phyloP scores from a whole-genome alignment of 1,139 yeast species.

The Arxiozyma slooffiae region DNA sequence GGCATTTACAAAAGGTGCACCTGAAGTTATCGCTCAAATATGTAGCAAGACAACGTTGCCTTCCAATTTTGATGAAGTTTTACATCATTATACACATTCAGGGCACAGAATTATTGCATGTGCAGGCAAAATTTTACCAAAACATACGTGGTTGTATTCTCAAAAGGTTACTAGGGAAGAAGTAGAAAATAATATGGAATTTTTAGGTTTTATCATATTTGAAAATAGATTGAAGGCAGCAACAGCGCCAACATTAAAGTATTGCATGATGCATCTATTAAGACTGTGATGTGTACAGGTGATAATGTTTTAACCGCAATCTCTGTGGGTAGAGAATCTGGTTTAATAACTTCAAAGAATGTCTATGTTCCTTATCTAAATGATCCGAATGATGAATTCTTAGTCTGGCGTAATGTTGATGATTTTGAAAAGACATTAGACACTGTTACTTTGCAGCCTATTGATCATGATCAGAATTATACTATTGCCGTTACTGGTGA shows the following conservation, averaged over 20 bases:
- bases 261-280: constrained; percentile 53
- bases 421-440: constrained; percentile 48
- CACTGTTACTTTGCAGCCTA: constrained; percentile 49
- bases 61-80: constrained; percentile 55
- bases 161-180: constrained; percentile 45
- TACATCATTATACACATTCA: constrained; percentile 78
- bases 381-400: constrained; percentile 29
- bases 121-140: constrained; percentile 52
- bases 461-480: constrained; percentile 36
- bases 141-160: constrained; percentile 36
- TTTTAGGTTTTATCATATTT: constrained; percentile 82
- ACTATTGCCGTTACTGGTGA: constrained; percentile 87
- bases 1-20: constrained; percentile 89
- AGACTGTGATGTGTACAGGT: constrained; percentile 96
- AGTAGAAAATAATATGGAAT: constrained; percentile 58
- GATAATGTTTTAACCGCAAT: constrained; percentile 91
- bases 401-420: constrained; percentile 59
- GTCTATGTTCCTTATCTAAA: constrained; percentile 63
- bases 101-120: constrained; percentile 95
- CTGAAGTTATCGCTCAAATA: constrained; percentile 81
- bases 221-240: constrained; percentile 77
- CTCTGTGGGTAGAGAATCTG: constrained; percentile 83
- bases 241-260: constrained; percentile 52
- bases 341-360: constrained; percentile 41
- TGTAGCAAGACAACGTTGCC: constrained; percentile 70